Percentiles rank a stretch among this genome's conserved stretches.
phyloP scores from a whole-genome alignment of 164 flowering plant genomes.

The Akebia trifoliata region DNA sequence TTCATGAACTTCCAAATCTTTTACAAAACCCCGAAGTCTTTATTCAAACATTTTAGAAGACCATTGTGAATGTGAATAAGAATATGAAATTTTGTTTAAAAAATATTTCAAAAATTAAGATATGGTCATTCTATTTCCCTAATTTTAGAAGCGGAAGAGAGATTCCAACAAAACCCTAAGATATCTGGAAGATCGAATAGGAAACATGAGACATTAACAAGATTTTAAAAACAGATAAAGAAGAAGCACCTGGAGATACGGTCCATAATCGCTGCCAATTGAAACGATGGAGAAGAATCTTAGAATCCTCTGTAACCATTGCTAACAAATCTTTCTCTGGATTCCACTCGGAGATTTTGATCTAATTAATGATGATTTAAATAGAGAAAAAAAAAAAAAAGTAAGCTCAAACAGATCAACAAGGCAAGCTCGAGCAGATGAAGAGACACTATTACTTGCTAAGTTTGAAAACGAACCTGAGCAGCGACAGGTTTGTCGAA shows the following conservation, averaged over 20 bases:
- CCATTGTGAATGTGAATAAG: too few relatives aligned
- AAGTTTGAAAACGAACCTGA: slow-evolving; percentile 41
- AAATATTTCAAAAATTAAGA: too few relatives aligned
- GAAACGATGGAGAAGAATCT: slow-evolving; percentile 83
- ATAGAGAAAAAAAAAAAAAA: not conserved
- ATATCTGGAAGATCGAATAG: not conserved
- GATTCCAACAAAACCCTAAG: not conserved
- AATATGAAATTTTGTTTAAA: too few relatives aligned
- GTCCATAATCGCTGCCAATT: slow-evolving; percentile 97
- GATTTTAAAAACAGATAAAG: not conserved
- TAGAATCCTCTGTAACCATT: slow-evolving; percentile 92
- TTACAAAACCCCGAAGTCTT: too few relatives aligned
- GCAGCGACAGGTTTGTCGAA: slow-evolving; percentile 90
- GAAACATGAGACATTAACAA: not conserved
- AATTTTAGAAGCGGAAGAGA: too few relatives aligned
- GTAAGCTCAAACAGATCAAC: not conserved
- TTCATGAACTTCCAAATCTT: too few relatives aligned
- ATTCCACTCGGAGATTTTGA: slow-evolving; percentile 91
- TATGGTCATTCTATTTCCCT: too few relatives aligned
- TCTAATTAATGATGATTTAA: slow-evolving; percentile 25
- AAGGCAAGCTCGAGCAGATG: not conserved
- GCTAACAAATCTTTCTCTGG: slow-evolving; percentile 97
- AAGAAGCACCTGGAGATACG: slow-evolving; percentile 55
- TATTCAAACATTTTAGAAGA: too few relatives aligned
- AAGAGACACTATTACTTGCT: not conserved